Conservation (phyloP, 1,284 basidiomycete genomes). For the Ustilago bromivora region DNA sequence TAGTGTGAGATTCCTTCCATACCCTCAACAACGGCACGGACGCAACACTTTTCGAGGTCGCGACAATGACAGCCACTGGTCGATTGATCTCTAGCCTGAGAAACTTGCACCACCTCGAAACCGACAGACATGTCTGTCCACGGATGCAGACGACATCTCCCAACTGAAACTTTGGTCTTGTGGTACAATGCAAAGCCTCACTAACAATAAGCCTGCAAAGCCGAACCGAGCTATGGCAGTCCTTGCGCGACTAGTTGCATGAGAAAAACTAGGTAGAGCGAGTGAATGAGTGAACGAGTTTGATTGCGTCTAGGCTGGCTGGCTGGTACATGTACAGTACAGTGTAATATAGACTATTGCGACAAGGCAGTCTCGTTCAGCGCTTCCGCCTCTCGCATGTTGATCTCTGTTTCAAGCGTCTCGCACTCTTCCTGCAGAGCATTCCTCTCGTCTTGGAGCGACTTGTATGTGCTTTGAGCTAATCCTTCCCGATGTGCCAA, state of each 20-base stretch:
- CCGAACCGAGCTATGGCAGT: background rate
- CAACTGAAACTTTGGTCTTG: background rate
- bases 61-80: background rate
- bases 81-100: background rate
- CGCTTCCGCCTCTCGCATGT: conserved; percentile 65
- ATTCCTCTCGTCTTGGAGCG: conserved; percentile 46
- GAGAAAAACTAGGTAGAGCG: background rate
- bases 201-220: background rate
- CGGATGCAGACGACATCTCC: background rate
- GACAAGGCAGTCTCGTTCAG: conserved; percentile 38
- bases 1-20: background rate
- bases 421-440: conserved; percentile 57
- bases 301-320: background rate
- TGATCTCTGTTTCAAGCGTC: conserved; percentile 60
- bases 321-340: background rate
- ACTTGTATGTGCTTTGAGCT: conserved; percentile 58
- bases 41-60: background rate
- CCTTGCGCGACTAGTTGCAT: background rate
- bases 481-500: conserved; percentile 52
- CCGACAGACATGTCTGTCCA: background rate
- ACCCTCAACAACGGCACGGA: background rate
- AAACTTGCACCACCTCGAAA: background rate
- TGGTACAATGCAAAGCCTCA: background rate
- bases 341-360: background rate
- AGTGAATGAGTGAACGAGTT: background rate